Evolutionary conservation across 2,329 filamentous ascomycete genomes (phyloP).

Genomic region (Cytospora piceicola): DNA sequence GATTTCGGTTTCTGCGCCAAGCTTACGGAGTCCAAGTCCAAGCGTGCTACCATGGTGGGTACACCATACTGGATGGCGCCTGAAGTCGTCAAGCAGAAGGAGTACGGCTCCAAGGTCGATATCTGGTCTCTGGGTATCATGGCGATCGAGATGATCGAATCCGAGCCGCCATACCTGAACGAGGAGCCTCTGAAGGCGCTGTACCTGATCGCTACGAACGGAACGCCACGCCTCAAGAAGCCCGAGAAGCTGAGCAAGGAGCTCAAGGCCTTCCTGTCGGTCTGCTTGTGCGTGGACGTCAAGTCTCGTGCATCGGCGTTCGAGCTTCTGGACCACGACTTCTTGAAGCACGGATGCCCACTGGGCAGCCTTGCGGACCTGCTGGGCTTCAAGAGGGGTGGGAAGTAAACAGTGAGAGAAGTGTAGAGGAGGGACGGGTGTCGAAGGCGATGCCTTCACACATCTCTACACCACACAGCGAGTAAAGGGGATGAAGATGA

Average conservation of each 20-base stretch:
- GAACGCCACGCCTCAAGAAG: constrained; percentile 95
- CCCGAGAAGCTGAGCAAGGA: constrained; percentile 98
- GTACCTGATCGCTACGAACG: constrained; percentile 97
- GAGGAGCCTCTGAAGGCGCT: constrained; percentile 97
- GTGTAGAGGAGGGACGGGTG: not conserved
- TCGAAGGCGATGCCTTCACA: not conserved
- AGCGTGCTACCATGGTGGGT: constrained; percentile 98
- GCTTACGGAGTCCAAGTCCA: constrained; percentile 93
- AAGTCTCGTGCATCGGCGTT: constrained; percentile 90
- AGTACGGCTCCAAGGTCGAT: constrained; percentile 97
- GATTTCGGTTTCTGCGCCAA: constrained; percentile 99
- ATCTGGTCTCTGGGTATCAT: constrained; percentile 99
- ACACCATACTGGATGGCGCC: constrained; percentile 99
- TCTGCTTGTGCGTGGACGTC: constrained; percentile 96
- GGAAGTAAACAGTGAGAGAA: constrained; percentile 53
- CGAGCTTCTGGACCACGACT: constrained; percentile 89
- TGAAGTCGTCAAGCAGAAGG: constrained; percentile 98
- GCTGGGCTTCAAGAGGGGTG: constrained; percentile 81
- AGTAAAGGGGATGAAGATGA: constrained; percentile 1
- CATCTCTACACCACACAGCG: not conserved
- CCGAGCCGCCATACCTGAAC: constrained; percentile 95
- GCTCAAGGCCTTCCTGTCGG: constrained; percentile 93
- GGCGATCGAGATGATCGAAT: constrained; percentile 99
- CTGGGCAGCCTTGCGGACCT: constrained; percentile 82
- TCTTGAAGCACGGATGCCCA: constrained; percentile 89